Evolutionary conservation across 345 rosid species (phyloP).

Genomic region (Gossypium arboreum): DNA sequence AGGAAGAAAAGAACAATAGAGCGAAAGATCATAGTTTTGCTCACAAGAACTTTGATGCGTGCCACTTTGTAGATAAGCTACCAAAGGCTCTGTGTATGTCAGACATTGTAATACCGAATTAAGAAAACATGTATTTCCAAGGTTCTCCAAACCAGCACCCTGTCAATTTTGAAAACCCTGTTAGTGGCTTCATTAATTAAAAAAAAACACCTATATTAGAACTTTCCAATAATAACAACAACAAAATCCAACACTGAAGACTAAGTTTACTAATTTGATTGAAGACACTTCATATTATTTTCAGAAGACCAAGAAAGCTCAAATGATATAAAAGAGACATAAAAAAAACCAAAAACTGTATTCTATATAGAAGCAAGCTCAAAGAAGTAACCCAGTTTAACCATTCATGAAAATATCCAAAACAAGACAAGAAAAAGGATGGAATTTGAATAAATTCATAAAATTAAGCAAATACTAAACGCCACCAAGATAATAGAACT

Average conservation of each 20-base stretch:
- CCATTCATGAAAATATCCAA: neutral
- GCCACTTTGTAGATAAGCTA: constrained; percentile 80
- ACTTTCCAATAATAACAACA: neutral
- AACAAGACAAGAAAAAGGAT: neutral
- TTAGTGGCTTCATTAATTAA: neutral
- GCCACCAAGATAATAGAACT: neutral
- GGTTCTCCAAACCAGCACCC: constrained; percentile 96
- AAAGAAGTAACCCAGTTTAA: neutral
- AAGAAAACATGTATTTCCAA: constrained; percentile 96
- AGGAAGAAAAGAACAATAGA: neutral
- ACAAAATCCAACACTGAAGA: neutral
- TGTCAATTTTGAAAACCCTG: constrained; percentile 23
- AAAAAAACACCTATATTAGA: neutral
- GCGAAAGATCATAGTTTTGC: constrained; percentile 22
- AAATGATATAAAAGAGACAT: neutral
- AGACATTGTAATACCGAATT: constrained; percentile 93
- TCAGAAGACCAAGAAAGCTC: neutral
- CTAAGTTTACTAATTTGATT: neutral
- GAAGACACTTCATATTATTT: neutral
- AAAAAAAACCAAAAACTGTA: neutral
- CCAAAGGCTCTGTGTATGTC: constrained; percentile 93
- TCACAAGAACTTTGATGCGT: constrained; percentile 75
- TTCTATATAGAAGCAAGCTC: neutral
- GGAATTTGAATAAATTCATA: neutral
- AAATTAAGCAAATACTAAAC: neutral